Evolutionary conservation across 371 early-diverging fungal species (phyloP).

Genomic region (Mortierella polycephala): DNA sequence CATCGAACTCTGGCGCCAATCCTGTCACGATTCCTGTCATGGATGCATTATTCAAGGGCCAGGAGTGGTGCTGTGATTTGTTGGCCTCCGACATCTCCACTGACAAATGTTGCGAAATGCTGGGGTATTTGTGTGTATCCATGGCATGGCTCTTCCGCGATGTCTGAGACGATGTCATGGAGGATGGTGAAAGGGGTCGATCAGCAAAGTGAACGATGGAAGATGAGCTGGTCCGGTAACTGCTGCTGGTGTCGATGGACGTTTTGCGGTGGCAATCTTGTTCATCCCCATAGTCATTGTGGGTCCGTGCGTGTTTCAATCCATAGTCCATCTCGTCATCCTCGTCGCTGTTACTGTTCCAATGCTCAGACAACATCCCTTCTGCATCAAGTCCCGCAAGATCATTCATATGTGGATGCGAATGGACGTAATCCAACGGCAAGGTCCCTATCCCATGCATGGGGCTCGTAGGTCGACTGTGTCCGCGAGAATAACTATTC

Average conservation of each 20-base stretch:
- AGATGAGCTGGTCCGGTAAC: conserved; percentile 24
- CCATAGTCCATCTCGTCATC: conserved; percentile 14
- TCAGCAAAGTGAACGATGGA: conserved; percentile 25
- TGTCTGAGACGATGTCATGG: conserved; percentile 15
- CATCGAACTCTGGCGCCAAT: conserved; percentile 28
- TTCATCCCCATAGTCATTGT: conserved; percentile 1
- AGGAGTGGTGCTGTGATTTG: conserved; percentile 22
- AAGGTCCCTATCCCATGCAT: conserved; percentile 10
- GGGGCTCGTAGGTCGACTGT: conserved; percentile 31
- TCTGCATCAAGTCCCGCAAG: conserved; percentile 32
- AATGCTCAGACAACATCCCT: conserved; percentile 33
- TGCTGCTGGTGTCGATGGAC: conserved; percentile 29
- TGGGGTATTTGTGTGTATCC: background rate
- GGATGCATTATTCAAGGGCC: conserved; percentile 34
- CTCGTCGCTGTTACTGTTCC: conserved; percentile 27
- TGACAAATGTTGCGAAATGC: conserved; percentile 5
- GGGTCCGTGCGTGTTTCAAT: background rate
- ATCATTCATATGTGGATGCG: conserved; percentile 16
- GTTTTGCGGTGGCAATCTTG: conserved; percentile 11
- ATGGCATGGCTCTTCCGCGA: conserved; percentile 2
- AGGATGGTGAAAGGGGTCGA: conserved; percentile 20
- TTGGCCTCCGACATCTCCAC: conserved; percentile 29
- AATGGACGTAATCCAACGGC: conserved; percentile 3
- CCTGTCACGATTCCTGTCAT: conserved; percentile 41
- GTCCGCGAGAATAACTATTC: conserved; percentile 4